phyloP scores from a whole-genome alignment of 2,329 filamentous ascomycete genomes.

The Cercospora canescens region DNA sequence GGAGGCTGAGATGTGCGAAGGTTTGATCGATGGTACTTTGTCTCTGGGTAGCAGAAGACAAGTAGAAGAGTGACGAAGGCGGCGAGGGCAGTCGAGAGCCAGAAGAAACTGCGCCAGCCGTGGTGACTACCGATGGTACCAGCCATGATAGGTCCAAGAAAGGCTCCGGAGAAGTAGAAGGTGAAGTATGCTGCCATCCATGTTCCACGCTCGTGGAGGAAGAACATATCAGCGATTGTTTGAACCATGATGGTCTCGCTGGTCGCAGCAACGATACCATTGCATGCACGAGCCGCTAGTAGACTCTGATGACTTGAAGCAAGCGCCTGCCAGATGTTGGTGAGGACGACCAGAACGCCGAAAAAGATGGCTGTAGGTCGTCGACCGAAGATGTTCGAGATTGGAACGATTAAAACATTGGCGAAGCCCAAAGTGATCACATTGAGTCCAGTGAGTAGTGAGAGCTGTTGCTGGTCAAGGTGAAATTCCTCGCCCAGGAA shows the following conservation, averaged over 20 bases:
- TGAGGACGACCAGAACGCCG: conserved; percentile 42
- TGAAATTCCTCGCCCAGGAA: conserved; percentile 43
- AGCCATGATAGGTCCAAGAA: conserved; percentile 47
- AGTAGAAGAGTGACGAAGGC: conserved; percentile 43
- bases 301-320: conserved; percentile 45
- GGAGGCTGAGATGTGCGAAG: not conserved
- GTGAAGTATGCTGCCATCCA: conserved; percentile 31
- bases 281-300: conserved; percentile 45
- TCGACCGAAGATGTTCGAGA: conserved; percentile 47
- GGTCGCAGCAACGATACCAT: conserved; percentile 45
- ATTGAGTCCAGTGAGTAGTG: conserved; percentile 45
- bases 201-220: conserved; percentile 42
- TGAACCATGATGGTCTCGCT: conserved; percentile 47
- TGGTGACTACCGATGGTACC: conserved; percentile 43
- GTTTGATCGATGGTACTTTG: conserved; percentile 40
- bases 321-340: conserved; percentile 47
- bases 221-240: conserved; percentile 48
- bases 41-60: conserved; percentile 45
- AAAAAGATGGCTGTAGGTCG: conserved; percentile 43
- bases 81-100: conserved; percentile 44
- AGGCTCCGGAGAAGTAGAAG: conserved; percentile 45
- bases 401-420: conserved; percentile 47
- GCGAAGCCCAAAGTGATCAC: conserved; percentile 48
- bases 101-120: conserved; percentile 51
- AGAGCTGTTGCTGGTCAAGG: conserved; percentile 43